Conservation (phyloP, 495 filamentous ascomycete species). For the Aspergillus sclerotiicarbonarius region DNA sequence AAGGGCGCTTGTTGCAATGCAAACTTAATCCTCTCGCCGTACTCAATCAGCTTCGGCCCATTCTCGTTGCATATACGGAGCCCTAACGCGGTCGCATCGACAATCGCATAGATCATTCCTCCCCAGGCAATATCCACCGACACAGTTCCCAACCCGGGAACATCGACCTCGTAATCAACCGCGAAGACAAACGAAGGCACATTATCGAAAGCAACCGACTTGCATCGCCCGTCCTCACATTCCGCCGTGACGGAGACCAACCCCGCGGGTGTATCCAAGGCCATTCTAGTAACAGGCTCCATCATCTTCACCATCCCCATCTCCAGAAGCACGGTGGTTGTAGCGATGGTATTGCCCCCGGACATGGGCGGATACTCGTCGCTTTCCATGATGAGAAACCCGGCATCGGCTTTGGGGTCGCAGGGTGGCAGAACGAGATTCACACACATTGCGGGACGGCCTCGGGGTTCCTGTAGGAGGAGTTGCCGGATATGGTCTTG, state of each 20-base stretch:
- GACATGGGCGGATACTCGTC: slow-evolving; percentile 41
- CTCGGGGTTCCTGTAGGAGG: slow-evolving; percentile 38
- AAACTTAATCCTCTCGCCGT: slow-evolving; percentile 33
- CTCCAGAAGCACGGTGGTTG: slow-evolving; percentile 34
- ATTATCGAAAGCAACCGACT: slow-evolving; percentile 34
- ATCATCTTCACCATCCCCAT: slow-evolving; percentile 39
- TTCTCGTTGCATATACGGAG: slow-evolving; percentile 22
- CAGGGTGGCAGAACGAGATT: slow-evolving; percentile 38
- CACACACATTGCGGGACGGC: slow-evolving; percentile 30
- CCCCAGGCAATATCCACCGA: slow-evolving; percentile 35
- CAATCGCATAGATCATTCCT: slow-evolving; percentile 37
- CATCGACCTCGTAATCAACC: slow-evolving; percentile 29
- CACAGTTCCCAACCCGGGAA: slow-evolving; percentile 29
- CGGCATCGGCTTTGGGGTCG: slow-evolving; percentile 33
- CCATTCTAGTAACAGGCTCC: slow-evolving; percentile 29
- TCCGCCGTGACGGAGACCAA: slow-evolving; percentile 31
- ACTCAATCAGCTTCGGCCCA: slow-evolving; percentile 23
- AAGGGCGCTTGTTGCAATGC: slow-evolving; percentile 23
- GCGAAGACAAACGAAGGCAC: slow-evolving; percentile 35
- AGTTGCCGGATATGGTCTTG: slow-evolving; percentile 31
- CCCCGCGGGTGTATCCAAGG: slow-evolving; percentile 32
- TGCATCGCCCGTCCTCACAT: slow-evolving; percentile 36
- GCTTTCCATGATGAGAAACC: slow-evolving; percentile 41
- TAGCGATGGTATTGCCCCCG: slow-evolving; percentile 36
- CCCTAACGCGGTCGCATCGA: slow-evolving; percentile 28